Conservation (phyloP, 139 green algal genomes). For the Pycnococcus provasolii region DNA sequence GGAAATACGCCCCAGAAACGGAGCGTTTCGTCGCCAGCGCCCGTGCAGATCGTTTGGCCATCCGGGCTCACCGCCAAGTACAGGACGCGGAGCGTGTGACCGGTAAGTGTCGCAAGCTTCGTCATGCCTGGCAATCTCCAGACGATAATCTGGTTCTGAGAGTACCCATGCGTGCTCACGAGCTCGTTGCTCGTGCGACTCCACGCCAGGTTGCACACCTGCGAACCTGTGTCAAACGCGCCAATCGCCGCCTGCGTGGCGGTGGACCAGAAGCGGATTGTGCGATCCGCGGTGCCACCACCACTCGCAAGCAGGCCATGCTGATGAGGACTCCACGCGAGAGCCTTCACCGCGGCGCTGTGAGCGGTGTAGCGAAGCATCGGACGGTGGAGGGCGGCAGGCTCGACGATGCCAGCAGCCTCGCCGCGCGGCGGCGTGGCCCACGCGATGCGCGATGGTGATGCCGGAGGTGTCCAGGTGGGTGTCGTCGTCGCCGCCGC, state of each 20-base stretch:
- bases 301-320: constrained; percentile 85
- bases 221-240: constrained; percentile 75
- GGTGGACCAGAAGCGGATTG: constrained; percentile 96
- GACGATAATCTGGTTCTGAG: constrained; percentile 88
- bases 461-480: too few relatives aligned
- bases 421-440: too few relatives aligned
- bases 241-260: constrained; percentile 53
- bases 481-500: too few relatives aligned
- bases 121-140: constrained; percentile 78
- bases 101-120: constrained; percentile 80
- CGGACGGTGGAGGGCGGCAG: constrained; percentile 18
- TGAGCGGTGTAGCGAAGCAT: constrained; percentile 59
- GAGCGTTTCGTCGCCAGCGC: constrained; percentile 83
- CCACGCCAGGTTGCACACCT: constrained; percentile 92
- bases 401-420: too few relatives aligned
- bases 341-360: constrained; percentile 82
- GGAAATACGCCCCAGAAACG: constrained; percentile 94
- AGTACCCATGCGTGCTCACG: constrained; percentile 93
- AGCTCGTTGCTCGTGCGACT: constrained; percentile 95
- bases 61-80: constrained; percentile 90
- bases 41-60: constrained; percentile 95
- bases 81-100: constrained; percentile 83
- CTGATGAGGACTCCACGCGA: constrained; percentile 93
- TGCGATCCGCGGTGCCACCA: constrained; percentile 88
- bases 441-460: too few relatives aligned